Conservation (phyloP, 495 filamentous ascomycete species). For the Evernia prunastri region DNA sequence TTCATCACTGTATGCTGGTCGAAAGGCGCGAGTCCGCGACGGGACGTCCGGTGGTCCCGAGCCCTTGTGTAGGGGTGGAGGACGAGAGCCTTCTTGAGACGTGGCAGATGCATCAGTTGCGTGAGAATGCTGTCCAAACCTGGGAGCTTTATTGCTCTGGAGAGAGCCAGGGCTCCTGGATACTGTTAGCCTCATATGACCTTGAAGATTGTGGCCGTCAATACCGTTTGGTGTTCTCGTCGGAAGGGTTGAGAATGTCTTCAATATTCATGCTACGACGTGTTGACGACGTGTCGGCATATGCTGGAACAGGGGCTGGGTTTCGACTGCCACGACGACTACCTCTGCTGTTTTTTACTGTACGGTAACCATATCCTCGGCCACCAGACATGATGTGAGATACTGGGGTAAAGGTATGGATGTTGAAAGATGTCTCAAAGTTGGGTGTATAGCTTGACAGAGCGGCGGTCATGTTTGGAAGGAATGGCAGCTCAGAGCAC, state of each 20-base stretch:
- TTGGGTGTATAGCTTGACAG: neutral
- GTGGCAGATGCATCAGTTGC: neutral
- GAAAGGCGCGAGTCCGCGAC: constrained; percentile 9
- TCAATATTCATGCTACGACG: constrained; percentile 24
- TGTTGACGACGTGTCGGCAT: constrained; percentile 2
- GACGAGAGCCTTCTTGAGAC: constrained; percentile 7
- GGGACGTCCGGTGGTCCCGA: constrained; percentile 7
- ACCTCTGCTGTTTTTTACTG: neutral
- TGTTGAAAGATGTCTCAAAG: constrained; percentile 6
- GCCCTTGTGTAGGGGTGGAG: neutral
- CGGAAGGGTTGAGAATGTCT: constrained; percentile 23
- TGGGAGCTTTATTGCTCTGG: constrained; percentile 1
- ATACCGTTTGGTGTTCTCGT: constrained; percentile 9
- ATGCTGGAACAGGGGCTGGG: neutral
- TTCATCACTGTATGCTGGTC: constrained; percentile 40
- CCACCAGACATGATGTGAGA: constrained; percentile 2
- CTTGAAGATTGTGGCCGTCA: constrained; percentile 5
- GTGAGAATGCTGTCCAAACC: neutral
- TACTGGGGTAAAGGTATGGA: neutral
- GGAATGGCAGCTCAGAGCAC: neutral
- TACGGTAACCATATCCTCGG: constrained; percentile 1
- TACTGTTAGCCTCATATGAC: neutral
- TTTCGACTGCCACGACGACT: constrained; percentile 1
- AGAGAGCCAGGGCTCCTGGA: constrained; percentile 1
- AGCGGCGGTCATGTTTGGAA: neutral